Base-by-base conservation (phyloP, 1,284 basidiomycete genomes). In the Trametes sp. region DNA sequence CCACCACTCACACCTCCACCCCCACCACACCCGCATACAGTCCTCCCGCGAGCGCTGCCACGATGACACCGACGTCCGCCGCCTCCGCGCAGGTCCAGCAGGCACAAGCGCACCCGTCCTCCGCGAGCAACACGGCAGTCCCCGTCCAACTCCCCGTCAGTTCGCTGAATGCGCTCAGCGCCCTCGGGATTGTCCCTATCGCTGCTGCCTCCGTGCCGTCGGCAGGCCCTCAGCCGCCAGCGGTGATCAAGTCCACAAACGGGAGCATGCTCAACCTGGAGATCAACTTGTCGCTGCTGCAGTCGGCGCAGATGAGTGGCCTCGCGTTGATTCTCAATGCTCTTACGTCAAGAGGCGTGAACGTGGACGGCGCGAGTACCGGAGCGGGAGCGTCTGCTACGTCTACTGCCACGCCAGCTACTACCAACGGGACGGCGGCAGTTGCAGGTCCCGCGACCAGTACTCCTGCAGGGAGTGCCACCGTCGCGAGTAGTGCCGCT, bases 61-160 rank as follows among this genome's bases (percentile, higher is more conserved):
- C 72, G 74, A 23, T 73, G 44, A 65, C 75, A 33, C 55, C 70
- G 44, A 54, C 69, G 48, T 64, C 76, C 19, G 62, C 72, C 23
- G 59, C 76, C n/a, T 61, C 65, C 7, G 58, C 64, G 9, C 63
- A 61, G 29, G 64, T 58, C 1, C 70, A 69, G 45, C 65, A 69
- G 72, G 24, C 64, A 72, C 64, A 60, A 52, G 58, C 64, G 38
- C 62, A 54, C n/a, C 33, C 57, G 19, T 42, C 62, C 42, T 31
- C 52, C 10, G 73, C 74, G 10, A 77, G 66, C 61, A 64, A 53
- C 42, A 64, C 78, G 19, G 84, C 89, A 3, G 89, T 93, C 66
- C 90, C 91, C 24, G 87, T 93, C 0, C 87, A 90, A 63, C 77
- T 93, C 35, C 91, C 91, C 19, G 83, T 88, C 1, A 81, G 87